phyloP scores from a whole-genome alignment of 768 basidiomycete species.

The Termitomyces sp. region DNA sequence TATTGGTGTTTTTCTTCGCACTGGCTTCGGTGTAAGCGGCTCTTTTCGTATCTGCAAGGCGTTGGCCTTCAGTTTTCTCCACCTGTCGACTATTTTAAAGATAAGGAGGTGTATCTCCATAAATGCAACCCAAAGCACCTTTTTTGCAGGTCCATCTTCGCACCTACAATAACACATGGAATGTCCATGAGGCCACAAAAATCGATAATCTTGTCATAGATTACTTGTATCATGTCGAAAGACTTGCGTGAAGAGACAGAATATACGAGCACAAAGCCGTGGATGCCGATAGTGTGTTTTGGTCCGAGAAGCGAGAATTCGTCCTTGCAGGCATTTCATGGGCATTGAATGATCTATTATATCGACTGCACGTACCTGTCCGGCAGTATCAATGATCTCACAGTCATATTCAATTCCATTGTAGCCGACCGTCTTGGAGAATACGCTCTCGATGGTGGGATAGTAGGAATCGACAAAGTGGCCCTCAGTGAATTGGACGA shows the following conservation, averaged over 20 bases:
- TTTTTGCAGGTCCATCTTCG: constrained; percentile 75
- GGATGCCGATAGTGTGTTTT: constrained; percentile 89
- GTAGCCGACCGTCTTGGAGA: constrained; percentile 69
- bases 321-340: constrained; percentile 46
- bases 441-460: constrained; percentile 85
- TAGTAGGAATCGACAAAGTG: constrained; percentile 86
- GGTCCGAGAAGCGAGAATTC: constrained; percentile 86
- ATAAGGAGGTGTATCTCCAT: constrained; percentile 9
- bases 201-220: constrained; percentile 90
- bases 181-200: constrained; percentile 79
- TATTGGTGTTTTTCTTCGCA: constrained; percentile 76
- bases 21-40: constrained; percentile 85
- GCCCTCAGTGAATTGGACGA: constrained; percentile 82
- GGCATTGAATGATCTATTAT: neutral
- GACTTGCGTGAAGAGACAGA: constrained; percentile 80
- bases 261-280: constrained; percentile 92
- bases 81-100: constrained; percentile 54
- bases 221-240: constrained; percentile 86
- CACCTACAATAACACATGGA: constrained; percentile 88
- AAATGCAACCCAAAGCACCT: constrained; percentile 42
- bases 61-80: constrained; percentile 56
- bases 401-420: constrained; percentile 84
- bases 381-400: constrained; percentile 94
- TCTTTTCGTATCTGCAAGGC: constrained; percentile 61
- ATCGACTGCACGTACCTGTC: constrained; percentile 59